Base-by-base conservation (phyloP, 257 asterid genomes). In the Solanum stenotomum region DNA sequence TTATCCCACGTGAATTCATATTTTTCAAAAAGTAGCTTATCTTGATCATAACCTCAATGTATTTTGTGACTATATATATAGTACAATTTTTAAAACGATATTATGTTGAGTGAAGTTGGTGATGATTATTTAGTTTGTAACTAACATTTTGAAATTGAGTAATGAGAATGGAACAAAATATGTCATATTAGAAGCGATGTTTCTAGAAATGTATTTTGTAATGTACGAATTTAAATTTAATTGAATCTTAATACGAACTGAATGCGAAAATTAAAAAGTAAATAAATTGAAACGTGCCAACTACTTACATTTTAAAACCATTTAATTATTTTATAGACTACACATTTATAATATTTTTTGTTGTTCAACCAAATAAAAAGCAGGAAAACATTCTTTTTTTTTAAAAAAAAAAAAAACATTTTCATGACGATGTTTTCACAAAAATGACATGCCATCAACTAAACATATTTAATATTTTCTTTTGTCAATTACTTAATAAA, bases 391-490 rank as follows among this genome's bases (percentile, higher is more conserved):
- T 68, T 68, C 37, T 52, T 52, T 59, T 56, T 65, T 2, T n/a
- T 34, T 34, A 34, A 10, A n/a, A 3, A 14, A 46, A 14, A 46
- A 42, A 42, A 12, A 44, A 44, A 11, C 52, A 12, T 44, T 44
- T 44, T 77, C 34, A 40, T 40, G 84, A 77, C n/a, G 84, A 77
- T 31, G 23, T 3, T 33, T 22, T 33, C 14, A 40, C 34, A 77
- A 38, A 77, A 78, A 78, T 78, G 63, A 79, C 85, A 79, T 79
- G 63, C 67, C 25, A 27, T 3, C 65, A 14, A 78, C 56, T 76
- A 37, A 22, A 37, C 22, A 22, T 18, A 34, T 37, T 75, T 38
- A 37, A 20, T 35, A 23, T 67, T 77, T 38, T 38, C 3, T 38
- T 77, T n/a, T 38, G 59, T 38, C 59, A 40, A 77, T 77, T 38